Conservation (phyloP, 139 green algal genomes). For the Picocystis salinarum region DNA sequence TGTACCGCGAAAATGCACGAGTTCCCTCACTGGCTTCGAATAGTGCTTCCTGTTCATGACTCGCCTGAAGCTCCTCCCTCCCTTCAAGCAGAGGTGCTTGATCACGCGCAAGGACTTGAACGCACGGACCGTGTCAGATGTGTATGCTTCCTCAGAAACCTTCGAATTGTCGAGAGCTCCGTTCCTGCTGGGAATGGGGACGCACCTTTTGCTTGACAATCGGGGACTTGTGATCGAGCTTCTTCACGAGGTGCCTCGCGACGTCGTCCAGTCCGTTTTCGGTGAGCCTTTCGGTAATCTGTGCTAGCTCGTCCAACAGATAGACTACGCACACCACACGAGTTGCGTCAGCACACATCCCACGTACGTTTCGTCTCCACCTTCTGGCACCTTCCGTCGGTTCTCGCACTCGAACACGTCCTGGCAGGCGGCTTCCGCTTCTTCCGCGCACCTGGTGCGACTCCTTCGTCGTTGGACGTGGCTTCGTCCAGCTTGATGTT, state of each 20-base stretch:
- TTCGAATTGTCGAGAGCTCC: neutral
- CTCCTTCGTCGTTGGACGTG: too few species aligned
- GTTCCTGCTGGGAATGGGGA: neutral
- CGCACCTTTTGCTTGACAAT: slow-evolving; percentile 55
- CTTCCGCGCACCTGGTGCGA: too few species aligned
- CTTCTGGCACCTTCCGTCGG: too few species aligned
- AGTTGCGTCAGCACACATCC: too few species aligned
- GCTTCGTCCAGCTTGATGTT: too few species aligned
- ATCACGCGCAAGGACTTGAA: slow-evolving; percentile 45
- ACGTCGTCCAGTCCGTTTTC: slow-evolving; percentile 17
- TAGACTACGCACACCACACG: too few species aligned
- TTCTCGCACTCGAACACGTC: too few species aligned
- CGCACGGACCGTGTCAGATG: neutral
- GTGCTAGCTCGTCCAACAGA: slow-evolving; percentile 49
- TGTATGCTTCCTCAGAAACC: too few species aligned
- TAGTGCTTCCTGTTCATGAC: slow-evolving; percentile 17
- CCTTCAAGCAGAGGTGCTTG: slow-evolving; percentile 40
- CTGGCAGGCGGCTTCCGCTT: too few species aligned
- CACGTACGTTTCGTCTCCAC: too few species aligned
- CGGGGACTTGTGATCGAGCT: slow-evolving; percentile 30
- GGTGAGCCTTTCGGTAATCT: slow-evolving; percentile 16
- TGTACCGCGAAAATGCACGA: slow-evolving; percentile 29
- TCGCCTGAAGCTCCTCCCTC: slow-evolving; percentile 33
- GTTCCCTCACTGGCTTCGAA: slow-evolving; percentile 16
- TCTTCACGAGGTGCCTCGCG: slow-evolving; percentile 27